Evolutionary conservation across 306 rosid species (phyloP).

Genomic region (Sechiopsis laciniata): DNA sequence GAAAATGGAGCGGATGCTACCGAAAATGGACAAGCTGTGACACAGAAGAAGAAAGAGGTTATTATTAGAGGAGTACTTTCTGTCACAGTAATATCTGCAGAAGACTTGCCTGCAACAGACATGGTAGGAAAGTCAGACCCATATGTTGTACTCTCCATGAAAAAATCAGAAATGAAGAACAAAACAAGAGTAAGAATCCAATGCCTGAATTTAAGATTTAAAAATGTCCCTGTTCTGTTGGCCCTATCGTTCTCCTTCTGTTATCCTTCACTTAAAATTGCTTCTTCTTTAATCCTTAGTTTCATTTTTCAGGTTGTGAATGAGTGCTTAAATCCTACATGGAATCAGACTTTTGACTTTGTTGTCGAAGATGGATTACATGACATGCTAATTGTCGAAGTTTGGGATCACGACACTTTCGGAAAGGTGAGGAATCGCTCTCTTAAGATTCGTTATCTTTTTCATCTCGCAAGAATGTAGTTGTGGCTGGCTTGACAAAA

Average conservation of each 20-base stretch:
- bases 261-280: background rate
- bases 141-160: slow-evolving; percentile 68
- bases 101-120: slow-evolving; percentile 84
- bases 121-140: slow-evolving; percentile 93
- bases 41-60: slow-evolving; percentile 68
- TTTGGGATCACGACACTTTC: slow-evolving; percentile 92
- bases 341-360: slow-evolving; percentile 97
- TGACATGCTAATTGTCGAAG: slow-evolving; percentile 85
- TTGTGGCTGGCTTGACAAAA: background rate
- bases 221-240: background rate
- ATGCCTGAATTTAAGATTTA: slow-evolving; percentile 9
- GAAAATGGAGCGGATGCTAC: slow-evolving; percentile 54
- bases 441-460: background rate
- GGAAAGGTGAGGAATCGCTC: slow-evolving; percentile 61
- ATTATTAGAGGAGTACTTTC: slow-evolving; percentile 88
- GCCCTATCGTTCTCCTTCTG: background rate
- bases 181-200: slow-evolving; percentile 71
- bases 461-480: background rate
- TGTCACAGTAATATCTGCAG: slow-evolving; percentile 81
- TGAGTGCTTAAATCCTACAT: slow-evolving; percentile 80
- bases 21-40: slow-evolving; percentile 49
- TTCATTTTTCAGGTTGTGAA: slow-evolving; percentile 68
- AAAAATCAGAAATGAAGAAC: slow-evolving; percentile 72
- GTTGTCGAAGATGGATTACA: slow-evolving; percentile 96
- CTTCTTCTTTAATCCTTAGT: slow-evolving; percentile 13